Evolutionary conservation across 345 rosid genomes (phyloP), one percentile per base, ranked within the genome.

Genomic region (Pugionium dolabratum): DNA sequence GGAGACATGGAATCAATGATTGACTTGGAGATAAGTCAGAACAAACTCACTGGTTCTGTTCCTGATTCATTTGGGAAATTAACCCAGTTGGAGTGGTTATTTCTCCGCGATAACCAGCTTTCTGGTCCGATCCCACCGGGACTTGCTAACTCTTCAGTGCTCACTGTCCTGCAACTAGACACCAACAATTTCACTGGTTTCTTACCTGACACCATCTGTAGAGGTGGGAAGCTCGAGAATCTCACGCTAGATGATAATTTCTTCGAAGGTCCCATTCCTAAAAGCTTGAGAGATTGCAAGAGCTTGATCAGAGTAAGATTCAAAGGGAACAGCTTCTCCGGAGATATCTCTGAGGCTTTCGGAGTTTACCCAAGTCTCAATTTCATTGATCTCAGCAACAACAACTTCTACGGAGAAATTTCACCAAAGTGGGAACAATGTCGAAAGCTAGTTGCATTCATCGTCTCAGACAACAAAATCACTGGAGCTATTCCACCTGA

Each of bases 151-250:
- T 72, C 75, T 58, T 66, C 77, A 10, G 46, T 31, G 42, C 56
- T 80, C 7, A 29, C 51, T 3, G 77, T 72, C 31, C 61, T 82
- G 59, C 79, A 75, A 49, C 72, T 82, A 44, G 52, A 63, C 66
- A 9, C 72, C 66, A 80, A 80, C 79, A 43, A 41, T 37, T 75
- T 77, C 51, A 66, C 56, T 5, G 82, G 83, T 27, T 47, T 50
- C 50, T 70, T 82, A 55, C 84, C 86, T 50, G 66, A 72, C 7
- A 60, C 79, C 30, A 73, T 80, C 59, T 77, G 83, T 25, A 66
- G 35, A 51, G 66, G 81, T 6, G 76, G 78, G 9, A 76, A 74
- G 55, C 79, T 81, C 3, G 36, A 63, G 74, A 65, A 71, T 74
- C 67, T 77, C 43, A 66, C 76, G 43, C 62, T 78, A 34, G 75